Conservation (phyloP, 2,329 filamentous ascomycete genomes). For the Cercospora brassicicola region DNA sequence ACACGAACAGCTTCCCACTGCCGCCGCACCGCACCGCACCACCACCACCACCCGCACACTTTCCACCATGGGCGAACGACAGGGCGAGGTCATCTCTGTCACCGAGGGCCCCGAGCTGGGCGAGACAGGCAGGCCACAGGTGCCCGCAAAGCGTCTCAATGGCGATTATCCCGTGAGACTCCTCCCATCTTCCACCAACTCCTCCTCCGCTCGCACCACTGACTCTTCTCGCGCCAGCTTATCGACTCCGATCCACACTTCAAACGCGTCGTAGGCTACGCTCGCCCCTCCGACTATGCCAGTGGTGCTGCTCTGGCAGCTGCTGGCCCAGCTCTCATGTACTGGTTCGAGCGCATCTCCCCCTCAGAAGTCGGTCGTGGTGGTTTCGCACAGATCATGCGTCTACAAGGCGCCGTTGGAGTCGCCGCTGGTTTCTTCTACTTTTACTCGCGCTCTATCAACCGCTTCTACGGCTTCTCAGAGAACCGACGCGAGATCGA, state of each 20-base stretch:
- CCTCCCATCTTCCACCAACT: neutral
- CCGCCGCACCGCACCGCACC: neutral
- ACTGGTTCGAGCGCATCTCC: conserved; percentile 77
- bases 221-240: conserved; percentile 61
- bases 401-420: conserved; percentile 72
- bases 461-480: conserved; percentile 89
- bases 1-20: neutral
- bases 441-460: conserved; percentile 78
- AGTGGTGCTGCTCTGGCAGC: conserved; percentile 67
- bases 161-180: conserved; percentile 77
- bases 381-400: conserved; percentile 80
- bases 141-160: conserved; percentile 72
- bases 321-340: conserved; percentile 72
- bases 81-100: conserved; percentile 24
- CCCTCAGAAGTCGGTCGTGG: conserved; percentile 82
- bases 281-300: conserved; percentile 78
- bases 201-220: conserved; percentile 10
- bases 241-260: conserved; percentile 99
- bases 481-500: conserved; percentile 91
- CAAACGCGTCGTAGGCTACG: conserved; percentile 84
- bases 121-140: conserved; percentile 32
- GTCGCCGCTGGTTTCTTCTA: conserved; percentile 76
- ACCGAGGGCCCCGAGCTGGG: conserved; percentile 36
- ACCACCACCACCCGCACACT: conserved; percentile 11
- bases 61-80: conserved; percentile 27